Base-by-base conservation (phyloP, 2,329 filamentous ascomycete genomes). In the Lomentospora prolificans region DNA sequence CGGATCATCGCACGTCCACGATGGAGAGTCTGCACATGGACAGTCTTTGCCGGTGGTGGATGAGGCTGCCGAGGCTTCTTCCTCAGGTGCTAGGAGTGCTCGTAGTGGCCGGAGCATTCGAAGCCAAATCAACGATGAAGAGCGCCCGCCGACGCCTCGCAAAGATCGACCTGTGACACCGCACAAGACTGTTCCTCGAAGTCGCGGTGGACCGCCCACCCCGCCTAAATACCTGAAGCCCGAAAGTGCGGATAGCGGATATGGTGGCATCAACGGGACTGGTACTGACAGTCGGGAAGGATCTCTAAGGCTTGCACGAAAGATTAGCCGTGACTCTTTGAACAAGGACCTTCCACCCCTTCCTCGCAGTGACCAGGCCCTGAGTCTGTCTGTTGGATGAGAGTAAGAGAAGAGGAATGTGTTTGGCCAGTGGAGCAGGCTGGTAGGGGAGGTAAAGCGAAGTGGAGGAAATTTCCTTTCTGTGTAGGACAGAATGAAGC, bases 51-150 rank as follows among this genome's bases (percentile, higher is more conserved):
- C 92, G 0, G 85, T 96, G 8, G 90, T 97, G 5, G 89, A 96
- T 62, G 92, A 97, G 70, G 86, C 84, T n/a, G 87, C 84, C 4
- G 92, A 96, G 68, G 85, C 77, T 8, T 81, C 78, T 6, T 89
- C 86, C 58, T 78, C 83, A 24, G 82, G 83, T 1, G 80, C 51
- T 2, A 39, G 31, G 12, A 33, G 27, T 22, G 4, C n/a, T 14
- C 27, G 17, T 22, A 22, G 30, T 9, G 25, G n/a, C 10, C 27
- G 27, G 50, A 22, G 17, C 10, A 22, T 27, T 19, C 50, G 27
- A 24, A 52, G 77, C 28, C 77, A 78, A 55, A 82, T 80, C 64
- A 76, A 75, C 22, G 71, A 73, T 57, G 80, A 78, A 14, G 27
- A 54, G 9, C 70, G 73, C 25, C 73, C 74, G 1, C 58, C 66